A percentile compares a stretch with the other conserved stretches of the same genome.
Conservation (phyloP, 805 yeast genomes). For the Spathaspora girioi region DNA sequence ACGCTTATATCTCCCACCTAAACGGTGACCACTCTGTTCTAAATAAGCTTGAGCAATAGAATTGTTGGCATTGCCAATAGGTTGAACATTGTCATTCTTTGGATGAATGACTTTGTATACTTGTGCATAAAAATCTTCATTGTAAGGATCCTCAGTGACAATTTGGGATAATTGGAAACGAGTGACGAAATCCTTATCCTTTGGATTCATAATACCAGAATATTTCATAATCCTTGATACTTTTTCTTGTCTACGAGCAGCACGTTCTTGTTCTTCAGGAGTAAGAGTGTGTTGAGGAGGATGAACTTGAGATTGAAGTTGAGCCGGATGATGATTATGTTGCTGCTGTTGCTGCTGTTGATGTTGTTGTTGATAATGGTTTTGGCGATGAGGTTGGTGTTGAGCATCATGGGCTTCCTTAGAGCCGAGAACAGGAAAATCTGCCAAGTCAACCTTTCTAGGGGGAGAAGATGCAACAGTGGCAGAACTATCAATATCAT, state of each 20-base stretch:
- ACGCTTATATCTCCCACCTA: conserved; percentile 79
- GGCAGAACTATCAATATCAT: not conserved
- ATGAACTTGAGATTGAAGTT: conserved; percentile 19
- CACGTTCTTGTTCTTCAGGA: conserved; percentile 70
- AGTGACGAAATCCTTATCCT: conserved; percentile 93
- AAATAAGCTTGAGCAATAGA: conserved; percentile 90
- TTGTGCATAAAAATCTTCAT: conserved; percentile 94
- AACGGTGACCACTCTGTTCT: conserved; percentile 86
- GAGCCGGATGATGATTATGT: conserved; percentile 21
- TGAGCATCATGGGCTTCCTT: conserved; percentile 24
- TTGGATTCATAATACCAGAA: conserved; percentile 94
- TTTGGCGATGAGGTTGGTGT: conserved; percentile 4
- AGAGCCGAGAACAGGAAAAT: conserved; percentile 54
- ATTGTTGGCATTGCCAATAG: conserved; percentile 48
- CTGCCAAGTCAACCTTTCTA: conserved; percentile 35
- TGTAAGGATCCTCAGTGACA: conserved; percentile 95
- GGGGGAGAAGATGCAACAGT: not conserved
- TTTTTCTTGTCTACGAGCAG: conserved; percentile 67
- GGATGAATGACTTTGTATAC: conserved; percentile 67
- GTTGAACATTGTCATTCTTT: conserved; percentile 35
- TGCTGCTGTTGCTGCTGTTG: conserved; percentile 21
- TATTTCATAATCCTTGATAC: conserved; percentile 72
- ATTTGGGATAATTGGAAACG: conserved; percentile 92
- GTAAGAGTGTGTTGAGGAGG: conserved; percentile 41
- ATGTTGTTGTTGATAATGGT: conserved; percentile 15